These are phyloP conservation scores for Oryza coarctata DNA, from an alignment of 176 grass and related monocot species.

Conservation along the genomic window DNA sequence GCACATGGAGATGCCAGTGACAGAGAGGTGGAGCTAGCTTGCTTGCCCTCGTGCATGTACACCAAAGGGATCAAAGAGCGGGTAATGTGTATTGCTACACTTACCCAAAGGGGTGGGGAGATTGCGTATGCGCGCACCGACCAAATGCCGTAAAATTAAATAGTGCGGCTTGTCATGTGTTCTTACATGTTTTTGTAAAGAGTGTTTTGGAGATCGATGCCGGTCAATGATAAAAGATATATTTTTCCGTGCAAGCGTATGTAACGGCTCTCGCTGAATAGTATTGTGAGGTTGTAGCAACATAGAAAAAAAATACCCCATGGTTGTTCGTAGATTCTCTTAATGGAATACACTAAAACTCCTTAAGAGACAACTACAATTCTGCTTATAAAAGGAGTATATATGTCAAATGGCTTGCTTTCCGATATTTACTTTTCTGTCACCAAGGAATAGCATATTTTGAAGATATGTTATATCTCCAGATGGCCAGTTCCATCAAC, in stretches of 20 bases:
- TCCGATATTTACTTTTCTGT: neutral
- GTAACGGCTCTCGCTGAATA: too few relatives aligned
- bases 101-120: neutral
- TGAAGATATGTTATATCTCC: too few relatives aligned
- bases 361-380: too few relatives aligned
- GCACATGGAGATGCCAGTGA: constrained; percentile 57
- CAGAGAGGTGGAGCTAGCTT: constrained; percentile 26
- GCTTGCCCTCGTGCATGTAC: neutral
- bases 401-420: neutral
- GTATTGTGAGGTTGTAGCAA: too few relatives aligned
- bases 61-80: neutral
- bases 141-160: neutral
- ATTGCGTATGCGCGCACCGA: neutral
- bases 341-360: neutral
- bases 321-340: neutral
- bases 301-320: neutral
- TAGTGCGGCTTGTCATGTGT: neutral
- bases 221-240: neutral
- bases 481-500: neutral
- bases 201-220: neutral
- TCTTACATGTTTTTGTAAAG: neutral
- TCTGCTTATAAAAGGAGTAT: neutral
- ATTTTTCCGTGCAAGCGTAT: too few relatives aligned
- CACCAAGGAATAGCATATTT: too few relatives aligned
- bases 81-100: neutral